Base-by-base conservation (phyloP, 148 eudicot species). In the Rhododendron henanense region DNA sequence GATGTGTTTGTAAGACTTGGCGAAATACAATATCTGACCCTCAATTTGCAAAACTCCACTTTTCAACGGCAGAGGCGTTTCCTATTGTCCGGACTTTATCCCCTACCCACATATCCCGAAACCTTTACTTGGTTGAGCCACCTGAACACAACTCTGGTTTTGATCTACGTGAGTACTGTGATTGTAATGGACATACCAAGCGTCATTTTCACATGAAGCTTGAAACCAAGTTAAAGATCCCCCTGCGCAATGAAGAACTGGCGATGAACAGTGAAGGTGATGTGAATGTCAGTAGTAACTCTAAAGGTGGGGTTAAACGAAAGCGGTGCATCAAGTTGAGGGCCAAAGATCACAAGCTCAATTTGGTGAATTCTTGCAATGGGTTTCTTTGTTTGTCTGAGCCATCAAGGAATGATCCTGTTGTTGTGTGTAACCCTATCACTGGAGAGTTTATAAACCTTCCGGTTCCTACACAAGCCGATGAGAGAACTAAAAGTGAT, bases 381-480 rank as follows among this genome's bases (percentile, higher is more conserved):
- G 85, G 85, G 33, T 45, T 89, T 25, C 67, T 85, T 63, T 48
- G 87, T 37, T 74, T 85, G 86, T 61, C 76, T 28, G 78, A 28
- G 69, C 51, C 65, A 8, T 48, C 15, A 0, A 31, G 5, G 25
- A 61, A 61, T 81, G 85, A 87, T 73, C 81, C 61, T 9, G 59
- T 84, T 67, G 55, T 85, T 4, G 85, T 89, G 67, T 89, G 85
- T 55, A 89, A 89, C 80, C 91, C 89, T 3, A 53, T 87, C 33
- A 85, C 87, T 0, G 87, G 87, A 2, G 88, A 87, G 51, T 89
- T 78, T 80, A 51, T 77, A 59, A 41, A 81, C 69, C 74, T 78
- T 23, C 89, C 89, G 2, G 37, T 13, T 3, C 37, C 44, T 50
- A 13, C 80, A 74, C n/a, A 7, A 19, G 10, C 59, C 47, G 10